Base-by-base conservation (phyloP, 1,284 basidiomycete genomes). In the Ganoderma lingzhi region DNA sequence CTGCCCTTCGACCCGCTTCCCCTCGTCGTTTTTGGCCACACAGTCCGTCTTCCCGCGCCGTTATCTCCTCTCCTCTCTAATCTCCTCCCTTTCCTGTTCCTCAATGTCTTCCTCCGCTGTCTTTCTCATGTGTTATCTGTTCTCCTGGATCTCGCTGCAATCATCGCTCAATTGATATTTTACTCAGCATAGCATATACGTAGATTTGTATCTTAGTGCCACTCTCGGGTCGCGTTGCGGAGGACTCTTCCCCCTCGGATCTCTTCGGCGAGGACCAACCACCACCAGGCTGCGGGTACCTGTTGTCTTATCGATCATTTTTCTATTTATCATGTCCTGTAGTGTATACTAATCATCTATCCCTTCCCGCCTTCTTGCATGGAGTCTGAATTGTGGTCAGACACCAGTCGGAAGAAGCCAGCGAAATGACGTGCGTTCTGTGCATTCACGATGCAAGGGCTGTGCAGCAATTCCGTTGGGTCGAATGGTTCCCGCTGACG, bases 201-300 rank as follows among this genome's bases (percentile, higher is more conserved):
- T 73, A 87, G 84, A 86, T 82, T 72, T 86, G 85, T 86, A 85
- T 79, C 77, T 67, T 78, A 78, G 75, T 77, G 73, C 60, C 56
- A 62, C 65, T 56, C 69, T 67, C 67, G 59, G 41, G 39, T 61
- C 59, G 39, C 59, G 39, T 61, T 61, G 59, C 59, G 59, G 59
- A 61, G 59, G 59, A 61, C 41, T n/a, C 17, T 63, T 42, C 30
- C 59, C 23, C 37, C 41, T 37, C 41, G 48, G 48, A 53, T 53
- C 48, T 53, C 68, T 67, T 65, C 62, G 44, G 70, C 70, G 70
- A 69, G 66, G 71, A 71, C 70, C 73, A 70, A 71, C 70, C 73
- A 70, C 73, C 69, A 71, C 70, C 73, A 70, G 71, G 70, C 69
- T 73, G 72, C 72, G 72, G 70, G 69, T 73, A 72, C 69, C 67